Evolutionary conservation across 495 filamentous ascomycete species (phyloP), one percentile per base, ranked within the genome.

Genomic region (Daldinia loculata): DNA sequence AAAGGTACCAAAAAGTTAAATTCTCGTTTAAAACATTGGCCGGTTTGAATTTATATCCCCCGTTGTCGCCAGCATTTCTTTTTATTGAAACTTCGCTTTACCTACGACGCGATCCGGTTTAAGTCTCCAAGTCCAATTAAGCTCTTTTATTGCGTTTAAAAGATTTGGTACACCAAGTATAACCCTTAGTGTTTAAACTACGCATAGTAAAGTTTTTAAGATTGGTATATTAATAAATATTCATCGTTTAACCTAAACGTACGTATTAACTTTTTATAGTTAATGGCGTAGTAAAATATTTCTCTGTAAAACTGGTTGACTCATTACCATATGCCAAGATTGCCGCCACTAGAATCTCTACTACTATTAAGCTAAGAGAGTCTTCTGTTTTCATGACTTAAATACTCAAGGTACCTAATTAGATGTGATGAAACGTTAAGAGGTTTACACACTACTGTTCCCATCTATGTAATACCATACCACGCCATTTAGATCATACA

Each of bases 401-500:
- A n/a, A n/a, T n/a, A n/a, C n/a, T n/a, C n/a, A n/a, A n/a, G n/a
- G 38, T 41, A 41, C 14, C 2, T 17, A 41, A 41, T 41, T 41
- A 17, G 15, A 17, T 17, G 39, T 41, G n/a, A 41, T 41, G 39
- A 41, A 41, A 41, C 39, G 39, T 41, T 41, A 3, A 41, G 9
- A 41, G 39, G 39, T 15, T 41, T 41, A 8, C 15, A 41, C 39
- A 41, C 15, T 17, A 17, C 7, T 41, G 39, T 41, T 41, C 39
- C 39, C 39, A 17, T 41, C 14, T 52, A 45, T 19, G 41, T 45
- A 29, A 48, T 48, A 52, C 48, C 27, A 64, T 55, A 53, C 59
- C 60, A 59, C 34, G 32, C 36, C 53, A 61, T 56, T 52, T 19
- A 61, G 69, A 65, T 65, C 70, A 58, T 65, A 66, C 69, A 55